Evolutionary conservation across 768 basidiomycete genomes (phyloP).

Genomic region (Kwoniella europaea): DNA sequence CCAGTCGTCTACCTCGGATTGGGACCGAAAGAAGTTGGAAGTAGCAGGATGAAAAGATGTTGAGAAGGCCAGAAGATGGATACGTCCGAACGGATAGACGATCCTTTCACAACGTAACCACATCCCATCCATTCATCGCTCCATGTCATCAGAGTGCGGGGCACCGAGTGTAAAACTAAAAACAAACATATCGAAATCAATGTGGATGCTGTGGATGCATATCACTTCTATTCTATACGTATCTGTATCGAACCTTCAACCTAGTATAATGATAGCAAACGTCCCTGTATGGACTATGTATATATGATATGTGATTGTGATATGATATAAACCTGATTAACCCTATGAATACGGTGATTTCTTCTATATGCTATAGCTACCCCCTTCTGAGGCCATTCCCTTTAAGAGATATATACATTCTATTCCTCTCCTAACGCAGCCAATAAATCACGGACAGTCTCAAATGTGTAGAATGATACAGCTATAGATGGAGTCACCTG

Average conservation of each 20-base stretch:
- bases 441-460: slow-evolving; percentile 49
- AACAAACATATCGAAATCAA: background rate
- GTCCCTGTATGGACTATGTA: background rate
- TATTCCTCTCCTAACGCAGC: slow-evolving; percentile 14
- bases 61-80: background rate
- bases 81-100: background rate
- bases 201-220: background rate
- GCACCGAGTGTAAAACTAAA: background rate
- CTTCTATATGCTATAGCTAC: background rate
- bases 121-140: background rate
- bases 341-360: background rate
- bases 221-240: background rate
- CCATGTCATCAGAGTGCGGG: background rate
- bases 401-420: background rate
- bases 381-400: background rate
- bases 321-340: background rate
- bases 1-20: too few relatives aligned
- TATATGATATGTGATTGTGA: background rate
- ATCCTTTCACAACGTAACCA: background rate
- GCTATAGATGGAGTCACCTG: slow-evolving; percentile 53
- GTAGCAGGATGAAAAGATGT: too few relatives aligned
- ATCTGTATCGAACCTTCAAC: background rate
- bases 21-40: too few relatives aligned
- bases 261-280: background rate
- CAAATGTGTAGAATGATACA: slow-evolving; percentile 56